These are phyloP conservation scores for Aspergillus bombycis DNA, from an alignment of 2,329 filamentous ascomycete genomes.

Conservation along the genomic window DNA sequence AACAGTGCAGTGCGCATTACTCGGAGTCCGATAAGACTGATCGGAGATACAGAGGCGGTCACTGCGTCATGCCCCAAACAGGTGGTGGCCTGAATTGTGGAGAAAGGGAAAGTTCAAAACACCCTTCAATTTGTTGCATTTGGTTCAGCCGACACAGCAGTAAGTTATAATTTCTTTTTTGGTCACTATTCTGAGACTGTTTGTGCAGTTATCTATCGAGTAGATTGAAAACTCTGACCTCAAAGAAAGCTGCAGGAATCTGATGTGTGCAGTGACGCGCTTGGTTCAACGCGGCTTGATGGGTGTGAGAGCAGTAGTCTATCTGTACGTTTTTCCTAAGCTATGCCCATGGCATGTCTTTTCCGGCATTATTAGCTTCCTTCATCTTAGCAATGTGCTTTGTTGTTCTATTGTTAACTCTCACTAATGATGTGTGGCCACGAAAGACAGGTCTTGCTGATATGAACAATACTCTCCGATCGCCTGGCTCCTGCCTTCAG, in stretches of 20 bases:
- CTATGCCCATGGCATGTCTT: conserved; percentile 22
- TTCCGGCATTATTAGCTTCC: background rate
- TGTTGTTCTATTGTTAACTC: conserved; percentile 11
- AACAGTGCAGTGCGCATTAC: background rate
- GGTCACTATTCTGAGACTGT: background rate
- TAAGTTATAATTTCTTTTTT: conserved; percentile 11
- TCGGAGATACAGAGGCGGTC: conserved; percentile 35
- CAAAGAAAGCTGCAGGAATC: conserved; percentile 13
- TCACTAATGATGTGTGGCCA: conserved; percentile 18
- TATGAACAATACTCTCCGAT: conserved; percentile 35
- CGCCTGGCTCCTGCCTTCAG: conserved; percentile 38
- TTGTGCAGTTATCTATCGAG: background rate
- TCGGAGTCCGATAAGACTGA: conserved; percentile 34
- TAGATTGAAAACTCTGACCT: background rate
- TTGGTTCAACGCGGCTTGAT: conserved; percentile 21
- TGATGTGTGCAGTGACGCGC: conserved; percentile 28
- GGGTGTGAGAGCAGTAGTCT: conserved; percentile 31
- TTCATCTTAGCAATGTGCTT: background rate
- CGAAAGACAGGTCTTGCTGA: conserved; percentile 29
- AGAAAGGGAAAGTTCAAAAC: conserved; percentile 43
- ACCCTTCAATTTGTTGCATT: conserved; percentile 26
- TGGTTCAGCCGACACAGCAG: conserved; percentile 17
- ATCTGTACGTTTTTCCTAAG: conserved; percentile 29
- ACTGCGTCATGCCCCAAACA: conserved; percentile 38
- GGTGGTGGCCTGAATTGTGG: conserved; percentile 29